Evolutionary conservation across 306 rosid species (phyloP), one percentile per base, ranked within the genome.

Genomic region (Gastrolobium bilobum): DNA sequence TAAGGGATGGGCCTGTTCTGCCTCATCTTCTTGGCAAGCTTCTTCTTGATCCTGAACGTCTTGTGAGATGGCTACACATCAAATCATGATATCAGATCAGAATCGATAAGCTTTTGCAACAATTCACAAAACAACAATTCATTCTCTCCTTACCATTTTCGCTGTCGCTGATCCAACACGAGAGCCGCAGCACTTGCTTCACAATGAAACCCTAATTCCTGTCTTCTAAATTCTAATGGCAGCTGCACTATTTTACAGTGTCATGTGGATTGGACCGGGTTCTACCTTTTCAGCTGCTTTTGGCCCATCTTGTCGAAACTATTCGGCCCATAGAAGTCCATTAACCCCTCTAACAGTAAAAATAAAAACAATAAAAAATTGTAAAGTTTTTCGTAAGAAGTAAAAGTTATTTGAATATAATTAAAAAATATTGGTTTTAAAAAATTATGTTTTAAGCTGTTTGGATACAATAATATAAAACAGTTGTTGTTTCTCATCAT

Each of bases 11-110:
- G 97, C 84, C 97, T 81, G 82, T 90, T 92, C 89, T 92, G 97
- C 87, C 97, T 87, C 97, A 92, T 92, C 93, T 92, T 92, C 97
- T 92, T 92, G 68, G 89, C 94, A 4, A 92, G 91, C 92, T 92
- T 92, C 91, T 90, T 92, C 97, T 92, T 92, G 90, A 92, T 92
- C 76, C 58, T 85, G 89, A 92, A 92, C 10, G 91, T 88, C 93
- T 92, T 92, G 92, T 92, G 97, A 0, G 94, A 92, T 76, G 97
- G 97, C 97, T 92, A 74, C 75, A 15, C 38, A 76, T 57, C 42
- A 59, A 59, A 58, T 4, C 42, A 30, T 30, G 0, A 31, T 20
- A 15, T 43, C 33, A 50, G 9, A 9, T 10, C 7, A 66, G 5
- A 60, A 15, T 6, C 1, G 9, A 71, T 11, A 5, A 53, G n/a